Evolutionary conservation across 2,329 filamentous ascomycete genomes (phyloP), one percentile per base, ranked within the genome.

Genomic region (Ambrosiella xylebori): DNA sequence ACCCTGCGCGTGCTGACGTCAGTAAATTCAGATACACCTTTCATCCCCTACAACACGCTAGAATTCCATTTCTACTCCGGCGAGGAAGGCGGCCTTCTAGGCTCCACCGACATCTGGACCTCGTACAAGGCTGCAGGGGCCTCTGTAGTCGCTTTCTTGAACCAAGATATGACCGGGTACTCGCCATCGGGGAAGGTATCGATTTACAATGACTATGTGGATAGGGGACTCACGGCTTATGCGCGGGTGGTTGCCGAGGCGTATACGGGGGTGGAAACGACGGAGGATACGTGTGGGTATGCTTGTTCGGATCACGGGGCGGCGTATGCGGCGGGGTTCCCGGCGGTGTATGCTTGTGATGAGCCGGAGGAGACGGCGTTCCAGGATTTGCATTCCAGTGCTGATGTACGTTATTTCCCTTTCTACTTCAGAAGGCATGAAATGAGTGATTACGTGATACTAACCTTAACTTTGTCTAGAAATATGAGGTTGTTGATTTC

Each of bases 1-100:
- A 69, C 74, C 5, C 67, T 78, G 17, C 70, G 74, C n/a, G 70
- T 76, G 2, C 69, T 27, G 27, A 27, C 4, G 27, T 77, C 1
- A 5, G 11, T 41, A n/a, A 9, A 45, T 5, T 9, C 11, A 4
- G 44, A 57, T 36, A 71, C 73, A 12, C 66, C 69, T 51, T 55
- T 55, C 40, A 13, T 36, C 13, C n/a, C 55, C 36, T 12, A 50
- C 27, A 71, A 76, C 64, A 75, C 74, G 2, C 67, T 78, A 58
- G 75, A 77, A 65, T 77, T 77, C 64, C 75, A 78, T 64, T 77
- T 73, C 65, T 77, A 77, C 63, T 65, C 65, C 39, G 75, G 68
- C 36, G 75, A 77, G 61, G 75, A 77, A 65, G 73, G 70, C 1
- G 74, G 75, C 2, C 68, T 76, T 0, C 70, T 76, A 1, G 75